phyloP scores from a whole-genome alignment of 345 rosid species.

The Citrus glauca region DNA sequence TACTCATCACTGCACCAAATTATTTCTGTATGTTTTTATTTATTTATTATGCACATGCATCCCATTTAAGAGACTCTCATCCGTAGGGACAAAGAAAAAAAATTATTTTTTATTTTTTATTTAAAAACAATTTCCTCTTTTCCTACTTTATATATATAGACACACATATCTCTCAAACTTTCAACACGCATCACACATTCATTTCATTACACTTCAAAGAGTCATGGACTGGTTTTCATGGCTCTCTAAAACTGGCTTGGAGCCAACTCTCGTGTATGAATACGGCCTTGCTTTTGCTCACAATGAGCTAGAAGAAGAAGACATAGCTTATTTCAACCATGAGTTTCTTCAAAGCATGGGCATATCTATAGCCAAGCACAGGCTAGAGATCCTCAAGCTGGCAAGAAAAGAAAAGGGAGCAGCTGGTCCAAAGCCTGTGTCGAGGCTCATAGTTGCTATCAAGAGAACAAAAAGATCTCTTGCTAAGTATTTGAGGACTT shows the following conservation, averaged over 20 bases:
- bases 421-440: constrained; percentile 30
- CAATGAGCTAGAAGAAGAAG: constrained; percentile 88
- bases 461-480: constrained; percentile 56
- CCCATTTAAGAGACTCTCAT: too few species aligned
- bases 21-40: too few species aligned
- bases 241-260: constrained; percentile 76
- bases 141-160: not conserved
- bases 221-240: constrained; percentile 95
- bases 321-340: constrained; percentile 75
- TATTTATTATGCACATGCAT: too few species aligned
- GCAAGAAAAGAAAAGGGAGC: constrained; percentile 47
- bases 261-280: constrained; percentile 71
- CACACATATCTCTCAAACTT: not conserved
- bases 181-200: not conserved
- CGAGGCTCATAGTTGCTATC: constrained; percentile 52
- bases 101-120: not conserved
- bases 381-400: constrained; percentile 89
- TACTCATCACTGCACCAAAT: too few species aligned
- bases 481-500: constrained; percentile 40
- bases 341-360: constrained; percentile 98
- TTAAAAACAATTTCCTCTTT: not conserved
- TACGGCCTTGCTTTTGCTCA: constrained; percentile 71
- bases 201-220: not conserved
- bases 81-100: too few species aligned
- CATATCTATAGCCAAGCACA: constrained; percentile 86